Evolutionary conservation across 148 eudicot species (phyloP).

Genomic region (Rhododendron vialii): DNA sequence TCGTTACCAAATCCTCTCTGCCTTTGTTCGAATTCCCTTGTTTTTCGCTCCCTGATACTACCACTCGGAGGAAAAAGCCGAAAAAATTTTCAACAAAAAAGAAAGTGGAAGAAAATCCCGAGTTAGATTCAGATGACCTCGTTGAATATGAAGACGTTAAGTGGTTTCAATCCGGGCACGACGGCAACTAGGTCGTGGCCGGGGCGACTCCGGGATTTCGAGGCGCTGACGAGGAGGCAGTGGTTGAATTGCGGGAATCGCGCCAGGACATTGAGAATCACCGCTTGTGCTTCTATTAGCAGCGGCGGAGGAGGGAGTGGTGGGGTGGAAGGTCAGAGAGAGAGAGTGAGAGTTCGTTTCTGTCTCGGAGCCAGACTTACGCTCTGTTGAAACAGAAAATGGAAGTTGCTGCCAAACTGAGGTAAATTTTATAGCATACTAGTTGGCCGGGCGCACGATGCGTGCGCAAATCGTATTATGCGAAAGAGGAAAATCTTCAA

Average conservation of each 20-base stretch:
- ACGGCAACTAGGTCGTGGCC: conserved; percentile 16
- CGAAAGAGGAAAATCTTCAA: not conserved
- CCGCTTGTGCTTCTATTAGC: conserved; percentile 50
- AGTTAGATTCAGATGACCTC: conserved; percentile 40
- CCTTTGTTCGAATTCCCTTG: not conserved
- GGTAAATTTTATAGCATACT: conserved; percentile 24
- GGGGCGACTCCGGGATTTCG: conserved; percentile 24
- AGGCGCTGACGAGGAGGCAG: conserved; percentile 22
- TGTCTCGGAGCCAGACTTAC: conserved; percentile 67
- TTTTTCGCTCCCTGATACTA: not conserved
- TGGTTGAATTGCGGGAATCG: conserved; percentile 12
- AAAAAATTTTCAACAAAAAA: not conserved
- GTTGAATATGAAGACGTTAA: conserved; percentile 39
- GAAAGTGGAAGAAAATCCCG: conserved; percentile 5
- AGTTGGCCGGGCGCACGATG: not conserved
- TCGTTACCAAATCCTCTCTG: not conserved
- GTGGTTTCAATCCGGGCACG: conserved; percentile 37
- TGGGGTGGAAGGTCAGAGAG: conserved; percentile 15
- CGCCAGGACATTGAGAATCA: conserved; percentile 33
- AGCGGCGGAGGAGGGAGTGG: conserved; percentile 22
- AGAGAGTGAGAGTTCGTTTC: conserved; percentile 30
- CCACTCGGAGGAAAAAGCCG: not conserved
- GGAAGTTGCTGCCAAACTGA: conserved; percentile 97
- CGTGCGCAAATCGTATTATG: not conserved
- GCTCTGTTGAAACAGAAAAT: conserved; percentile 83